Base-by-base conservation (phyloP, 345 rosid species). In the Geranium brycei region DNA sequence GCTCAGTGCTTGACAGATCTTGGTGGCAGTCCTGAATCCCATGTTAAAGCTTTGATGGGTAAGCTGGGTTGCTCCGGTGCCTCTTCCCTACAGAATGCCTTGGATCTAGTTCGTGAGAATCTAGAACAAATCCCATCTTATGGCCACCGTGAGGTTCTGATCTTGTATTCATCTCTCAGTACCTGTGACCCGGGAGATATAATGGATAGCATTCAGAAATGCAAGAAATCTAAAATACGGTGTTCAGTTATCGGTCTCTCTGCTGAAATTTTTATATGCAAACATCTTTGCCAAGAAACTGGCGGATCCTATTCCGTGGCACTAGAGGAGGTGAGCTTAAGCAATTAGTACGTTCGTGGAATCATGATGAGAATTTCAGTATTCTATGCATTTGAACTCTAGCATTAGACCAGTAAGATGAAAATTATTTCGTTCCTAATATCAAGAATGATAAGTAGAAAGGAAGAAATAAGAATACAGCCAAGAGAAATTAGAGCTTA, bases 171-270 rank as follows among this genome's bases (percentile, higher is more conserved):
- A 1, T 87, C 96, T 62, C 80, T 90, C 35, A 81, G 84, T 63
- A 87, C 91, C 28, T 87, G 89, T 78, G 99, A 92, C 80, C 99
- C 96, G 0, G 99, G 99, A 64, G 91, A 90, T 71, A 87, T 90
- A 66, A 82, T 83, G 91, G 85, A 84, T 64, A 86, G 91, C 28
- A 81, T 93, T 69, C 79, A 80, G 77, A 81, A 77, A 67, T 86
- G 97, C 83, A 90, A 88, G 87, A 80, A 79, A 59, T 83, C 95
- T 1, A 90, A 83, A 71, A 67, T 93, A 59, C 85, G 96, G 66
- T 90, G 97, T 74, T 93, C 97, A 1, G 88, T 90, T 17, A 86
- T 93, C 69, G 99, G 97, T 56, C 95, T 93, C 6, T 82, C 96
- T 66, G 95, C 96, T 5, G 99, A 93, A 75, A 80, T 88, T 79